These are phyloP conservation scores for Acanthamoeba healyi DNA, from an alignment of 208 protist genomes.

Conservation along the genomic window DNA sequence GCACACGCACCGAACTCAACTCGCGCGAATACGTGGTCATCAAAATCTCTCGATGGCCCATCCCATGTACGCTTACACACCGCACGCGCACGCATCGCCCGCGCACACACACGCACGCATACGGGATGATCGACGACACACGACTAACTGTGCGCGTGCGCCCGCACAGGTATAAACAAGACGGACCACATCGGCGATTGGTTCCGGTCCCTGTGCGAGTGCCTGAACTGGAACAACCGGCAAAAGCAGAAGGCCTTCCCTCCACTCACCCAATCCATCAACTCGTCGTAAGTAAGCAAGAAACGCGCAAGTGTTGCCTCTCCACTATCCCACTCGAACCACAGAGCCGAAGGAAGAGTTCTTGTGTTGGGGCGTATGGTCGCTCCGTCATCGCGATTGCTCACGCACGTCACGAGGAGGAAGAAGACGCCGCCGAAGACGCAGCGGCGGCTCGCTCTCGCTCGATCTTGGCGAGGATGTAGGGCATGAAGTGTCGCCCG, in stretches of 20 bases:
- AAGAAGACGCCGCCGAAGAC: too few species aligned
- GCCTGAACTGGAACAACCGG: slow-evolving; percentile 67
- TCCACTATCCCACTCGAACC: too few species aligned
- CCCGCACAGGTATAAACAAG: slow-evolving; percentile 19
- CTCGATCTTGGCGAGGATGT: slow-evolving; percentile 14
- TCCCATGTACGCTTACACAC: neutral
- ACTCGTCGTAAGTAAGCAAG: neutral
- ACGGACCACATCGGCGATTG: slow-evolving; percentile 68
- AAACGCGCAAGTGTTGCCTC: neutral
- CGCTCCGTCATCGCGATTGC: neutral
- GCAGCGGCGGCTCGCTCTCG: neutral
- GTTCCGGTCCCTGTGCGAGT: slow-evolving; percentile 61
- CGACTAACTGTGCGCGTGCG: neutral
- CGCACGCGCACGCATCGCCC: neutral
- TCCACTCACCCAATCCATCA: neutral
- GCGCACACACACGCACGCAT: neutral
- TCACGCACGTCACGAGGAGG: neutral
- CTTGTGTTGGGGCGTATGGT: too few species aligned
- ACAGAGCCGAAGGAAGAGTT: too few species aligned
- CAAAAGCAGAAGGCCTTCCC: slow-evolving; percentile 64
- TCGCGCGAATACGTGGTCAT: slow-evolving; percentile 55
- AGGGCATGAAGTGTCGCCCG: slow-evolving; percentile 25
- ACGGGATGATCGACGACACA: too few species aligned
- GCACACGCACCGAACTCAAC: slow-evolving; percentile 60
- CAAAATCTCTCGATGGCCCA: slow-evolving; percentile 58